Conservation (phyloP, 495 filamentous ascomycete species). For the Penicillium riverlandense region DNA sequence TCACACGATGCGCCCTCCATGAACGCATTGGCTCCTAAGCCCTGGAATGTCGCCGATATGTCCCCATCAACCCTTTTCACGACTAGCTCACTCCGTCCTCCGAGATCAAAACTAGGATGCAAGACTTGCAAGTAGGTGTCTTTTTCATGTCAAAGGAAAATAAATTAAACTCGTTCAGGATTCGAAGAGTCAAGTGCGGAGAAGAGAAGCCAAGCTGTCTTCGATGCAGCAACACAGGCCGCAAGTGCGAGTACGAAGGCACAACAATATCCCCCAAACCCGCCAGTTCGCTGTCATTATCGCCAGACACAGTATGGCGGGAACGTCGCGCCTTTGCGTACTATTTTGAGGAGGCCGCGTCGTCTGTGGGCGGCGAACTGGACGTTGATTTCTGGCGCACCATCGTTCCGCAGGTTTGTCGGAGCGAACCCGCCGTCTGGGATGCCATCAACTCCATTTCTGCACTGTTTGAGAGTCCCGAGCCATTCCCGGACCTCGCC, state of each 20-base stretch:
- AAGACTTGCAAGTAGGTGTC: no score
- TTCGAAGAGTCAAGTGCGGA: constrained; percentile 3
- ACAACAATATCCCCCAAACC: not conserved
- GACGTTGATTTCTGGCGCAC: constrained; percentile 40
- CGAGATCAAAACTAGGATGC: no score
- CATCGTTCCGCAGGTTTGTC: constrained; percentile 40
- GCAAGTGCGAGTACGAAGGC: constrained; percentile 1
- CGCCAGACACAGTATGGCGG: not conserved
- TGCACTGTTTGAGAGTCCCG: constrained; percentile 40
- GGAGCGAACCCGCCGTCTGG: constrained; percentile 40
- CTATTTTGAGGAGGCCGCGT: constrained; percentile 35
- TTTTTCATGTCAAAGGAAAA: no score
- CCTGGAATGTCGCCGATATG: no score
- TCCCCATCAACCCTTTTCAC: not conserved
- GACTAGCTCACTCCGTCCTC: no score
- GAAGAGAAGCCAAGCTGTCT: constrained; percentile 1
- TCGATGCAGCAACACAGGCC: constrained; percentile 4
- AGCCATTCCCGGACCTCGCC: constrained; percentile 9
- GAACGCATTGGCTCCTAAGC: no score
- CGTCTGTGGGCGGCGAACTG: constrained; percentile 31
- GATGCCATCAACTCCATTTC: constrained; percentile 45
- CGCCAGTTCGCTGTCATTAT: not conserved
- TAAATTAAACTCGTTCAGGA: not conserved
- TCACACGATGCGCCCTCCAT: no score
- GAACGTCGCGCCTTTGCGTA: constrained; percentile 16